Evolutionary conservation across 495 filamentous ascomycete genomes (phyloP).

Genomic region (Penicillium longicatenatum): DNA sequence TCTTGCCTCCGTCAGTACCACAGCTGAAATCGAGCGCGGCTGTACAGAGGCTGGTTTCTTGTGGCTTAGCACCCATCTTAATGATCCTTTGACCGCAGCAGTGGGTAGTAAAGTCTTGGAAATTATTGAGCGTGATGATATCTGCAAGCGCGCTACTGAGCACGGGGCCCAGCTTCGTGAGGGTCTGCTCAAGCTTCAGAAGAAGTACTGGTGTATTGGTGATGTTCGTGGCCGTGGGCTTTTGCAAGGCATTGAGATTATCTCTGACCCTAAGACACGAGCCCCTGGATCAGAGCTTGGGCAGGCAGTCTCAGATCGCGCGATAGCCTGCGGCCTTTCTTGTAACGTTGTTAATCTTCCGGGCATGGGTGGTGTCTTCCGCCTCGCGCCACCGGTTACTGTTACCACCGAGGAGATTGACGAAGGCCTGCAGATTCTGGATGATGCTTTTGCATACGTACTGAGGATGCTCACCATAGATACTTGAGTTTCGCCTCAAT

Average conservation of each 20-base stretch:
- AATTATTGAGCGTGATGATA: slow-evolving; percentile 52
- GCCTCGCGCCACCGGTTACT: slow-evolving; percentile 60
- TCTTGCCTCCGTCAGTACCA: slow-evolving; percentile 52
- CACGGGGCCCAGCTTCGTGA: slow-evolving; percentile 44
- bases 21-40: slow-evolving; percentile 44
- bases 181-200: slow-evolving; percentile 42
- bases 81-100: slow-evolving; percentile 55
- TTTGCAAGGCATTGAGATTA: slow-evolving; percentile 56
- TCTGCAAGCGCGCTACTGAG: slow-evolving; percentile 40
- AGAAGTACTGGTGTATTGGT: slow-evolving; percentile 55
- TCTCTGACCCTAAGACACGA: slow-evolving; percentile 45
- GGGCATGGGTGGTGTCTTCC: slow-evolving; percentile 55
- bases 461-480: not conserved
- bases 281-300: slow-evolving; percentile 48
- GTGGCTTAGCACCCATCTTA: slow-evolving; percentile 47
- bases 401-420: slow-evolving; percentile 52
- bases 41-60: slow-evolving; percentile 31
- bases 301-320: slow-evolving; percentile 41
- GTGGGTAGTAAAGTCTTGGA: slow-evolving; percentile 60
- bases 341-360: slow-evolving; percentile 42
- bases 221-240: slow-evolving; percentile 58
- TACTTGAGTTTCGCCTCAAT: too few species aligned
- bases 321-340: slow-evolving; percentile 53
- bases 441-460: slow-evolving; percentile 3
- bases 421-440: slow-evolving; percentile 34